These are phyloP conservation scores for Penicillium canescens DNA, from an alignment of 495 filamentous ascomycete genomes.

Conservation along the genomic window DNA sequence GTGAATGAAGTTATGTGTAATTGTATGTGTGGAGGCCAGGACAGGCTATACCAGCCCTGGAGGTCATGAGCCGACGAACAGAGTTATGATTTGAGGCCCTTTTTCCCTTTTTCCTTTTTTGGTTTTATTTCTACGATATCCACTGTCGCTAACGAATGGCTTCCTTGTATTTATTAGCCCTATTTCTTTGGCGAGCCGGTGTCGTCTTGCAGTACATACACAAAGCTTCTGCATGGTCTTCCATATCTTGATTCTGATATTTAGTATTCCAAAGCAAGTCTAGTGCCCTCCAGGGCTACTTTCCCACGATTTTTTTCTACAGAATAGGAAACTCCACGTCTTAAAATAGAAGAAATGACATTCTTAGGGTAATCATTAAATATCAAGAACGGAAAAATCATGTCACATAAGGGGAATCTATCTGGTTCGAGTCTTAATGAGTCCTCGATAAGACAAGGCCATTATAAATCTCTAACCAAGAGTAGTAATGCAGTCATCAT, in stretches of 20 bases:
- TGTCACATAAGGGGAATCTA: constrained; percentile 10
- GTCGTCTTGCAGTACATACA: neutral
- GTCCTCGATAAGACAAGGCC: neutral
- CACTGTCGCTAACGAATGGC: constrained; percentile 1
- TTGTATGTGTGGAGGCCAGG: constrained; percentile 1
- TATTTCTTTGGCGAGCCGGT: neutral
- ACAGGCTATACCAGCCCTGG: neutral
- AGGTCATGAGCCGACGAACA: neutral
- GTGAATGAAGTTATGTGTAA: constrained; percentile 25
- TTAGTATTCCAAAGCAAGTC: no score
- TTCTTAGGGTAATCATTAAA: constrained; percentile 3
- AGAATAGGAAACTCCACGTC: no score
- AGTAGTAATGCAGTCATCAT: neutral
- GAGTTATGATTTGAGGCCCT: neutral
- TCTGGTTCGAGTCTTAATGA: neutral
- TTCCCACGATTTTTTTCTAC: no score
- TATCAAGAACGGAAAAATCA: neutral
- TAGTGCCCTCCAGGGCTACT: no score
- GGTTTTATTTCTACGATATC: constrained; percentile 5
- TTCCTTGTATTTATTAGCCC: neutral
- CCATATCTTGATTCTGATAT: neutral
- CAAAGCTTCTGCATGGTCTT: neutral
- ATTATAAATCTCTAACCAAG: neutral
- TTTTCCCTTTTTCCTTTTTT: neutral
- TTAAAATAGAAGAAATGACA: neutral